A percentile compares a stretch with the other conserved stretches of the same genome.
These are phyloP conservation scores for Cercospora canescens DNA, from an alignment of 2,329 filamentous ascomycete genomes.

Conservation along the genomic window DNA sequence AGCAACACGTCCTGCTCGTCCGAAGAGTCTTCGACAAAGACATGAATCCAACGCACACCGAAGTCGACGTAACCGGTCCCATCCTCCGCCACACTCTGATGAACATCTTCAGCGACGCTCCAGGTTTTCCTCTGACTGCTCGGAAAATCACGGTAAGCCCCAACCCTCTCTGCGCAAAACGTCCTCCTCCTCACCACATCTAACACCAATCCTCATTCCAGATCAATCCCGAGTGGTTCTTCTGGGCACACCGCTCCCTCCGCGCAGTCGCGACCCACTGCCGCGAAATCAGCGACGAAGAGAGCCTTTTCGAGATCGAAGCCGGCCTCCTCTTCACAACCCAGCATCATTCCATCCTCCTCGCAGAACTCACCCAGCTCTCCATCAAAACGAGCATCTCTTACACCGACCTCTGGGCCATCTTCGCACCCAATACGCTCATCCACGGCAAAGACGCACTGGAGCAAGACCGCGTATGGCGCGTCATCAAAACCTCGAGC, in stretches of 20 bases:
- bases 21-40: neutral
- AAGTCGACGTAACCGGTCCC: constrained; percentile 3
- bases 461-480: constrained; percentile 5
- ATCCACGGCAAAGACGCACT: constrained; percentile 4
- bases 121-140: neutral
- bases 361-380: neutral
- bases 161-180: no score
- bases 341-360: neutral
- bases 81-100: neutral
- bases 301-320: constrained; percentile 7
- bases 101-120: constrained; percentile 5
- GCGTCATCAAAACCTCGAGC: neutral
- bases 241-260: constrained; percentile 4
- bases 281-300: neutral
- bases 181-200: no score
- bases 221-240: constrained; percentile 12
- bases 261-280: neutral
- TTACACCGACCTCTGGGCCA: constrained; percentile 4
- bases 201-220: no score
- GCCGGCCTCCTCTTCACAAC: neutral
- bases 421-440: constrained; percentile 7
- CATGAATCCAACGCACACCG: neutral
- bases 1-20: neutral
- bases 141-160: neutral
- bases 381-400: neutral